Evolutionary conservation across 352 stramenopile genomes (phyloP), one percentile per base, ranked within the genome.

Genomic region (Pythium plurisporium): DNA sequence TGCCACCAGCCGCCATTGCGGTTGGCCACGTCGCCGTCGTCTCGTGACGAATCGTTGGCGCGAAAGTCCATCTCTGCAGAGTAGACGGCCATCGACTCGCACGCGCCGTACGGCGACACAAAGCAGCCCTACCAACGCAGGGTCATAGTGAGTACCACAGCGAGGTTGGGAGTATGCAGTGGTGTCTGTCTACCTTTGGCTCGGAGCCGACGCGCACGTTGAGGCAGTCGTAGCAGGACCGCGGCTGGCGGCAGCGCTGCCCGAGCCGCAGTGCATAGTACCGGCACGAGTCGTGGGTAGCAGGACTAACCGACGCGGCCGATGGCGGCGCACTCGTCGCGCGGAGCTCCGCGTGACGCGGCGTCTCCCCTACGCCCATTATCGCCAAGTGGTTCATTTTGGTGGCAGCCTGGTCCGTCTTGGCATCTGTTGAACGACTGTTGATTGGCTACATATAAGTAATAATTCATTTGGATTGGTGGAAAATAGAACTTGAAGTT

Each of bases 191-290:
- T 22, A 63, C 71, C 33, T 70, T 48, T 11, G 66, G 72, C 44
- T 75, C 68, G n/a, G 60, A 52, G 23, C 43, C 25, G 29, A 77
- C 67, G 19, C 38, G 43, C 31, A 61, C 67, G 53, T 82, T 83
- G 22, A 89, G 62, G 55, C 79, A 89, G 68, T 86, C 76, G 62
- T 71, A 73, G 72, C 79, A 89, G 26, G 55, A 73, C 17, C 79
- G 73, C 14, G 64, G 76, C 20, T 70, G 55, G 37, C 70, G 68
- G 31, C 79, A 89, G 12, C 34, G 58, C 20, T 70, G 57, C 0
- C 61, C 67, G 0, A 41, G 23, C 43, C 70, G 62, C 29, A 74
- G 55, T 29, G 59, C 69, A 55, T 86, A 84, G 67, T 80, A 80
- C 17, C 54, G 64, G 48, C 76, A 84, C 10, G 64, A 69, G 37